These are phyloP conservation scores for Pseudogymnoascus sp. DNA, from an alignment of 2,329 filamentous ascomycete species.

Conservation along the genomic window DNA sequence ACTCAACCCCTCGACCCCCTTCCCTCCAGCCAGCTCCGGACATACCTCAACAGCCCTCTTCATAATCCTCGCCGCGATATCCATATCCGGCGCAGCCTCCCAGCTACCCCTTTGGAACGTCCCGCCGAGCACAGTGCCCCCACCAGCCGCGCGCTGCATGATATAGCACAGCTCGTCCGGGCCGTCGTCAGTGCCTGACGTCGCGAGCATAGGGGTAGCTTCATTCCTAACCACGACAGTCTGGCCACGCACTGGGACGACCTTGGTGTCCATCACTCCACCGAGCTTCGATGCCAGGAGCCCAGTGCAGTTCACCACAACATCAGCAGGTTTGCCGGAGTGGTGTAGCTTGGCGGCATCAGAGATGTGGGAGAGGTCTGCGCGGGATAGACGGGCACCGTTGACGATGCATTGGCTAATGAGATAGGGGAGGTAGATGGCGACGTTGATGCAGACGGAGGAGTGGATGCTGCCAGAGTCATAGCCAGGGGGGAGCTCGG, in stretches of 20 bases:
- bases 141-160: constrained; percentile 59
- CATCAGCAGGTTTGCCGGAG: constrained; percentile 47
- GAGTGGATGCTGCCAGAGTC: constrained; percentile 70
- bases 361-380: constrained; percentile 57
- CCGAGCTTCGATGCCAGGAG: constrained; percentile 67
- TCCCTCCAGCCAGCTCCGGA: constrained; percentile 45
- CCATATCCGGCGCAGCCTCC: constrained; percentile 55
- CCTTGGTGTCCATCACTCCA: constrained; percentile 66
- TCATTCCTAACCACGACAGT: constrained; percentile 60
- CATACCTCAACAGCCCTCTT: constrained; percentile 51
- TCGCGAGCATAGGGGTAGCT: constrained; percentile 49
- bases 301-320: constrained; percentile 81
- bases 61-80: constrained; percentile 59
- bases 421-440: constrained; percentile 81
- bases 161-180: constrained; percentile 57
- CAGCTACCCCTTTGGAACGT: constrained; percentile 57
- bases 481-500: constrained; percentile 53
- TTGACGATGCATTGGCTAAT: constrained; percentile 68
- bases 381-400: constrained; percentile 61
- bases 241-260: constrained; percentile 75
- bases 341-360: constrained; percentile 59
- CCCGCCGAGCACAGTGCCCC: constrained; percentile 60
- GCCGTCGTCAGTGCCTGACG: constrained; percentile 57
- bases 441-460: constrained; percentile 85
- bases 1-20: constrained; percentile 54